Evolutionary conservation across 2,329 filamentous ascomycete species (phyloP), one percentile per base, ranked within the genome.

Genomic region (Exophiala alcalophila): DNA sequence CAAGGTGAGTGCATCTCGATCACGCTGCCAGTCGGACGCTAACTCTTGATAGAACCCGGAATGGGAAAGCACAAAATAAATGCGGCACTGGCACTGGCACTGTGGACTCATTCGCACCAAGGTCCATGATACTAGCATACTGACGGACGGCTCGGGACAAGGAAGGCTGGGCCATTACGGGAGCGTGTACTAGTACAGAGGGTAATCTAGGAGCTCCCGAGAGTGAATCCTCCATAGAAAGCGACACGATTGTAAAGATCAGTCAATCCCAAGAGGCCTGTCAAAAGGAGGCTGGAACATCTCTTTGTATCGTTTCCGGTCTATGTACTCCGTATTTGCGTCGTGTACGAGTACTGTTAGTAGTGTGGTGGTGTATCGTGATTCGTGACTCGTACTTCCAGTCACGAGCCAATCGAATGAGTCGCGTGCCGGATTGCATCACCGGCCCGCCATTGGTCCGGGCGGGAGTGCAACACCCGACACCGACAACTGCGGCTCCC

Each of bases 1-100:
- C 75, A 97, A 97, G 88, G 91, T 94, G 76, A 69, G 78, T 60
- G 30, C 11, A n/a, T 21, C 26, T 39, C 19, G n/a, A n/a, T n/a
- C n/a, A n/a, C n/a, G n/a, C 8, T 33, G 12, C 19, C 4, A 42
- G 21, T 11, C 26, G 25, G 4, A 18, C 25, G 15, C 27, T 8
- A 7, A 18, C 21, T 21, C 9, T 20, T 16, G 38, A 39, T 46
- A 71, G 68, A 71, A 71, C 49, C 68, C 68, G 15, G 66, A 71
- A 52, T 71, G 65, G 62, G 66, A 65, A 55, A 61, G 49, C 48
- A 61, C 65, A 27, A 60, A 62, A 46, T 69, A 62, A 42, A 33
- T 34, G 24, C 26, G 14, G 14, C 10, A 12, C 15, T 21, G 20
- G n/a, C 19, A 23, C 18, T 20, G 26, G 26, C n/a, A 25, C 18